Conservation (phyloP, 257 asterid species). For the Scutellaria baicalensis region DNA sequence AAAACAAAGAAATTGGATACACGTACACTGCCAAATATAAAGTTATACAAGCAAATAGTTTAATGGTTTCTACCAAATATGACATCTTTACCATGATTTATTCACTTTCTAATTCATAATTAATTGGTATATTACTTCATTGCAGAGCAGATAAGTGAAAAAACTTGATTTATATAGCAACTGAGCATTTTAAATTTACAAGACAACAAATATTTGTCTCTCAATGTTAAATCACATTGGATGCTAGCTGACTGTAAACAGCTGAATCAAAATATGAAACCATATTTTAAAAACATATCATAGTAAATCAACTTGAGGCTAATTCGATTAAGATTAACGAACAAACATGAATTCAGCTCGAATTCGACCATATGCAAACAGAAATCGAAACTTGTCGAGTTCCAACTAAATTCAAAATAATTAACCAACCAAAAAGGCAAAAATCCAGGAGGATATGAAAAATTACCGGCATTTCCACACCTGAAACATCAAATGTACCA, state of each 20-base stretch:
- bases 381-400: no score
- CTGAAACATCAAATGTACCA: constrained; percentile 89
- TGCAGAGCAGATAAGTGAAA: background rate
- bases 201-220: background rate
- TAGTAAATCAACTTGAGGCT: no score
- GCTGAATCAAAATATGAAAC: background rate
- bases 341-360: no score
- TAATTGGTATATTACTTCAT: background rate
- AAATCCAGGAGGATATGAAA: no score
- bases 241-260: background rate
- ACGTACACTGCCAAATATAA: background rate
- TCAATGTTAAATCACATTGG: background rate
- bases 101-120: background rate
- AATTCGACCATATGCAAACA: no score
- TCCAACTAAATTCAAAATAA: no score
- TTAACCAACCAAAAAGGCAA: no score
- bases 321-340: no score
- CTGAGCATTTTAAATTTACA: background rate
- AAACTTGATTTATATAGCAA: background rate
- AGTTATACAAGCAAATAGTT: background rate
- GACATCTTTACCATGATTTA: background rate
- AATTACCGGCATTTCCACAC: no score
- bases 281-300: background rate
- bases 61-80: background rate
- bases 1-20: no score